Percentiles rank a stretch among this genome's conserved stretches.
Conservation (phyloP, 2,329 filamentous ascomycete species). For the Alternaria ventricosa region DNA sequence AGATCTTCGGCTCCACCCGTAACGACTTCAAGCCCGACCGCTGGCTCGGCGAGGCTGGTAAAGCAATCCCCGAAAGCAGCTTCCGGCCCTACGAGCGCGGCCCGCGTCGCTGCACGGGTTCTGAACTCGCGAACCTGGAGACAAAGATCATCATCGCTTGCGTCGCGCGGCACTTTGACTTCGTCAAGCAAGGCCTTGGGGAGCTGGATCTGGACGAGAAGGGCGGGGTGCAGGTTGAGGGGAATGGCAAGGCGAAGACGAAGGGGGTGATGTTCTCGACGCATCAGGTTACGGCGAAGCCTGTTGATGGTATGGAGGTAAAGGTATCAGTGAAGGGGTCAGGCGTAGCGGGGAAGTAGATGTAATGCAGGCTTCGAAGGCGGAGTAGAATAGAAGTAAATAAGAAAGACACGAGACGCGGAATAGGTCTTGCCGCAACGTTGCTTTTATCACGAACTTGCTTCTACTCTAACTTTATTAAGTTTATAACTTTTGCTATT, state of each 20-base stretch:
- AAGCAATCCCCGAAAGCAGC: constrained; percentile 50
- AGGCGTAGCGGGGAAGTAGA: not conserved
- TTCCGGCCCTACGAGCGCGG: constrained; percentile 63
- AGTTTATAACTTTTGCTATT: no score
- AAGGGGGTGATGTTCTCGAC: constrained; percentile 13
- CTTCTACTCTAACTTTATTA: no score
- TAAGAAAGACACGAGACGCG: not conserved
- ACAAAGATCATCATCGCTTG: constrained; percentile 58
- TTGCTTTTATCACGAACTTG: no score
- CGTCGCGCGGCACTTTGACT: constrained; percentile 56
- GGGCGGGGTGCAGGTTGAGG: constrained; percentile 3
- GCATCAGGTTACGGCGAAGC: constrained; percentile 20
- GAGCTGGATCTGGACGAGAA: constrained; percentile 15
- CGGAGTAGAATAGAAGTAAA: not conserved
- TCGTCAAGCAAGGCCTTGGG: constrained; percentile 42
- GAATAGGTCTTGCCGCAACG: no score
- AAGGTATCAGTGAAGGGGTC: constrained; percentile 5
- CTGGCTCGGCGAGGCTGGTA: constrained; percentile 19
- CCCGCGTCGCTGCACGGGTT: constrained; percentile 61
- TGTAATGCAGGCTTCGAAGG: not conserved
- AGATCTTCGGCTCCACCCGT: constrained; percentile 16
- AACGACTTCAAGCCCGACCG: constrained; percentile 33
- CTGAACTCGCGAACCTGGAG: constrained; percentile 61
- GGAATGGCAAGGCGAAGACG: constrained; percentile 7
- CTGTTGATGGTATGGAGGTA: constrained; percentile 22